These are phyloP conservation scores for Agaricus subrufescens DNA, from an alignment of 768 basidiomycete genomes.

Conservation along the genomic window DNA sequence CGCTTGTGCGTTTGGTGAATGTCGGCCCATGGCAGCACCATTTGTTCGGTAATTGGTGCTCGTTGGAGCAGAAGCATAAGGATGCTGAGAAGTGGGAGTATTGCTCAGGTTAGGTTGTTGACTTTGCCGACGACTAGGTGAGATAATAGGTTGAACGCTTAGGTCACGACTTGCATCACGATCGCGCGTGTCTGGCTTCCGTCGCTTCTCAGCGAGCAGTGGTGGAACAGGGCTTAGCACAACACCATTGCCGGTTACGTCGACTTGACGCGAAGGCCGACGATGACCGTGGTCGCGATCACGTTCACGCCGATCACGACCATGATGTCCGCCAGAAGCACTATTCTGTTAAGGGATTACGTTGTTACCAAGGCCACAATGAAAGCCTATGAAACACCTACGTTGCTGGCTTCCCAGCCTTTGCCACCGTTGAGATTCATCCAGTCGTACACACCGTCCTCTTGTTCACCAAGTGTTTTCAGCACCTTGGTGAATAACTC, in stretches of 20 bases:
- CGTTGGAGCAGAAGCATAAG: conserved; percentile 65
- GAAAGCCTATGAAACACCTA: conserved; percentile 28
- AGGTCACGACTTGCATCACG: conserved; percentile 49
- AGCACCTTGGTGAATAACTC: conserved; percentile 92
- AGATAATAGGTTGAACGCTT: conserved; percentile 65
- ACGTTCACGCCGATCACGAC: conserved; percentile 54
- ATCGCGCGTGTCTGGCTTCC: conserved; percentile 46
- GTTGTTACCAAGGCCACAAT: conserved; percentile 20
- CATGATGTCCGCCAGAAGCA: conserved; percentile 47
- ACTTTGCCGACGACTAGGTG: conserved; percentile 63
- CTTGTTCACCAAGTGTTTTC: conserved; percentile 80
- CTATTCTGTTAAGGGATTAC: conserved; percentile 48
- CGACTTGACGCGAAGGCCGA: conserved; percentile 45
- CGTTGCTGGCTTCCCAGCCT: conserved; percentile 90
- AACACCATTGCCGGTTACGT: conserved; percentile 51
- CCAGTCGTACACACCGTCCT: conserved; percentile 96
- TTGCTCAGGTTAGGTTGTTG: conserved; percentile 43
- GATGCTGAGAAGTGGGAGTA: conserved; percentile 54
- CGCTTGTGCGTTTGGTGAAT: conserved; percentile 42
- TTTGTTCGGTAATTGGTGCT: conserved; percentile 47
- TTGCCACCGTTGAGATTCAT: conserved; percentile 92
- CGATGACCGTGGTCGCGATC: conserved; percentile 54
- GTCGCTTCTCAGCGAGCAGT: conserved; percentile 47
- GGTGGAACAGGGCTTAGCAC: conserved; percentile 64
- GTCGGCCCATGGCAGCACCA: conserved; percentile 46